phyloP scores from a whole-genome alignment of 2,329 filamentous ascomycete species.

The Claviceps sp. region DNA sequence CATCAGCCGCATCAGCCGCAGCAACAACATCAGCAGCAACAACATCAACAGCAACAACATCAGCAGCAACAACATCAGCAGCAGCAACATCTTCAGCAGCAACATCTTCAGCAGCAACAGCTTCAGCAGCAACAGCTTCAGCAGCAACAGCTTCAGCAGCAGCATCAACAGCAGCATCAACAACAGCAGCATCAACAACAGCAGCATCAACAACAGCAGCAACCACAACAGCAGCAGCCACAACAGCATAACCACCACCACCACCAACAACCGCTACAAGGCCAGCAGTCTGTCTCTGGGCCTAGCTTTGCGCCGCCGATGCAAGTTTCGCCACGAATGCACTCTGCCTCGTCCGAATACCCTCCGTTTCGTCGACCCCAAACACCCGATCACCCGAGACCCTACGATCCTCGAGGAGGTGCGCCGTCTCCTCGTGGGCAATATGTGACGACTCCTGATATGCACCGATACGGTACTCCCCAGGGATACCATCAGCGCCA shows the following conservation, averaged over 20 bases:
- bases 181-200: slow-evolving; percentile 28
- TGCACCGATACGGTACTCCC: slow-evolving; percentile 46
- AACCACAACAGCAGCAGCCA: slow-evolving; percentile 12
- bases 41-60: slow-evolving; percentile 24
- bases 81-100: slow-evolving; percentile 20
- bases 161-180: slow-evolving; percentile 14
- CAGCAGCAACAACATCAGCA: slow-evolving; percentile 31
- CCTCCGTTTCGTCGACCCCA: slow-evolving; percentile 52
- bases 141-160: slow-evolving; percentile 1
- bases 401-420: slow-evolving; percentile 35
- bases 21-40: slow-evolving; percentile 16
- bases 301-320: slow-evolving; percentile 33
- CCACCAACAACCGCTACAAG: slow-evolving; percentile 30
- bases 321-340: slow-evolving; percentile 44
- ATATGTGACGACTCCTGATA: slow-evolving; percentile 45
- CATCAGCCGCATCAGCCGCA: slow-evolving; percentile 26
- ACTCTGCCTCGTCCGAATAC: slow-evolving; percentile 44
- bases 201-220: slow-evolving; percentile 25
- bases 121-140: slow-evolving; percentile 28
- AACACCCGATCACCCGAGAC: slow-evolving; percentile 55
- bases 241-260: slow-evolving; percentile 23
- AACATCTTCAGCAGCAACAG: slow-evolving; percentile 22
- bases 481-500: slow-evolving; percentile 40
- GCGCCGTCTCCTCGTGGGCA: slow-evolving; percentile 35
- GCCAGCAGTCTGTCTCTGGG: slow-evolving; percentile 25